These are phyloP conservation scores for Raphanus raphanistrum DNA, from an alignment of 345 rosid genomes.

Conservation along the genomic window DNA sequence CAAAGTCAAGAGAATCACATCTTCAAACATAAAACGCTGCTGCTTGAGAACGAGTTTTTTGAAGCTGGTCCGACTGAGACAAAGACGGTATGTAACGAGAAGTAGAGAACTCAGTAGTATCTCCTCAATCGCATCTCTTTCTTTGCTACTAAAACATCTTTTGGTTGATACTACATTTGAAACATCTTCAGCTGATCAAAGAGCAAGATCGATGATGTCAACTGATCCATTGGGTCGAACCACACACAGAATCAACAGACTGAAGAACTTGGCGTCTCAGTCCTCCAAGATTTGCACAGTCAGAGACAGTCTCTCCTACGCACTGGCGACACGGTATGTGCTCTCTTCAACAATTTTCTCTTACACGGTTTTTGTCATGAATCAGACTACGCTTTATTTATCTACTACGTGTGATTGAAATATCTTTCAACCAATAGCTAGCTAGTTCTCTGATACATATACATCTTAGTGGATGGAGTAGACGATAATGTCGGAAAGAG, in stretches of 20 bases:
- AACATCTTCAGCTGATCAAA: constrained; percentile 87
- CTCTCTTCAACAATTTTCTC: neutral
- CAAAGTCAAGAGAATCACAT: constrained; percentile 63
- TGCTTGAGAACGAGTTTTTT: constrained; percentile 65
- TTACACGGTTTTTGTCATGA: neutral
- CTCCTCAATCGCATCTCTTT: neutral
- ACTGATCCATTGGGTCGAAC: constrained; percentile 71
- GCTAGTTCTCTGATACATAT: neutral
- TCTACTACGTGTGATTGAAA: neutral
- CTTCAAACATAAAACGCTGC: constrained; percentile 52
- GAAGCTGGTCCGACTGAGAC: constrained; percentile 82
- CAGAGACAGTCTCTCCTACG: constrained; percentile 87
- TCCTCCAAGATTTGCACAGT: constrained; percentile 88
- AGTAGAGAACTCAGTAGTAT: neutral
- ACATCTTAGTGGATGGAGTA: constrained; percentile 93
- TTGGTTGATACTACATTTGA: neutral
- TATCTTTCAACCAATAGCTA: neutral
- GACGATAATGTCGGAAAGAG: constrained; percentile 84
- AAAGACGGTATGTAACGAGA: constrained; percentile 53
- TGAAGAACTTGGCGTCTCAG: constrained; percentile 95
- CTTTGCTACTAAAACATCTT: neutral
- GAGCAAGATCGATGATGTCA: constrained; percentile 71
- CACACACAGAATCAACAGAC: constrained; percentile 79
- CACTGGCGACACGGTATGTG: constrained; percentile 62
- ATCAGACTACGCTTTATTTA: too few species aligned